Conservation (phyloP, 2,329 filamentous ascomycete genomes). For the Rutstroemia sydowiana region DNA sequence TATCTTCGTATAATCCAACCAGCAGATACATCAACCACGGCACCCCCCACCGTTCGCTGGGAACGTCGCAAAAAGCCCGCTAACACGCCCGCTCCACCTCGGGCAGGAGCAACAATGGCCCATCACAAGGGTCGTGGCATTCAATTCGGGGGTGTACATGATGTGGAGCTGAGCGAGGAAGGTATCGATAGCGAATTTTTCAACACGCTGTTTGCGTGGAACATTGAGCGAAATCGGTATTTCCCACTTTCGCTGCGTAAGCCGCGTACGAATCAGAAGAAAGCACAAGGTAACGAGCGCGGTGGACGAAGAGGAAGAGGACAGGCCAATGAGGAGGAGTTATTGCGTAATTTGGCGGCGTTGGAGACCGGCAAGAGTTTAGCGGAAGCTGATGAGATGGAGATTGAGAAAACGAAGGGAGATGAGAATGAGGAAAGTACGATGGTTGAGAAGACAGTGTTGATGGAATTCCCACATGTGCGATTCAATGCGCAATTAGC, state of each 20-base stretch:
- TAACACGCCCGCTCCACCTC: conserved; percentile 74
- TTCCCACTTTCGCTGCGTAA: conserved; percentile 76
- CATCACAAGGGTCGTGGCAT: conserved; percentile 91
- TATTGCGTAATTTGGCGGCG: conserved; percentile 78
- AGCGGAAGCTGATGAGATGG: conserved; percentile 43
- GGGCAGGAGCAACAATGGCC: conserved; percentile 88
- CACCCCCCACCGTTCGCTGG: conserved; percentile 74
- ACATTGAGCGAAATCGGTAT: conserved; percentile 89
- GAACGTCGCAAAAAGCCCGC: conserved; percentile 88
- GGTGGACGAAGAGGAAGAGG: conserved; percentile 62
- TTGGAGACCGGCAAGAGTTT: conserved; percentile 68
- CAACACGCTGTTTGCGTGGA: conserved; percentile 86
- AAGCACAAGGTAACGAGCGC: conserved; percentile 48
- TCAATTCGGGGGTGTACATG: conserved; percentile 88
- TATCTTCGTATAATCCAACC: conserved; percentile 77
- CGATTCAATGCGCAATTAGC: conserved; percentile 88
- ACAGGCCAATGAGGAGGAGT: conserved; percentile 85
- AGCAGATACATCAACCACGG: conserved; percentile 55
- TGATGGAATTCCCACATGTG: conserved; percentile 78
- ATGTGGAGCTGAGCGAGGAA: conserved; percentile 85
- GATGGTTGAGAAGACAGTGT: conserved; percentile 42
- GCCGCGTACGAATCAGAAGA: conserved; percentile 60
- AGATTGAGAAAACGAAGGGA: conserved; percentile 39
- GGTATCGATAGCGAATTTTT: conserved; percentile 98
- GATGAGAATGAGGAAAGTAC: conserved; percentile 42